These are phyloP conservation scores for Biscogniauxia marginata DNA, from an alignment of 2,329 filamentous ascomycete species.

Conservation along the genomic window DNA sequence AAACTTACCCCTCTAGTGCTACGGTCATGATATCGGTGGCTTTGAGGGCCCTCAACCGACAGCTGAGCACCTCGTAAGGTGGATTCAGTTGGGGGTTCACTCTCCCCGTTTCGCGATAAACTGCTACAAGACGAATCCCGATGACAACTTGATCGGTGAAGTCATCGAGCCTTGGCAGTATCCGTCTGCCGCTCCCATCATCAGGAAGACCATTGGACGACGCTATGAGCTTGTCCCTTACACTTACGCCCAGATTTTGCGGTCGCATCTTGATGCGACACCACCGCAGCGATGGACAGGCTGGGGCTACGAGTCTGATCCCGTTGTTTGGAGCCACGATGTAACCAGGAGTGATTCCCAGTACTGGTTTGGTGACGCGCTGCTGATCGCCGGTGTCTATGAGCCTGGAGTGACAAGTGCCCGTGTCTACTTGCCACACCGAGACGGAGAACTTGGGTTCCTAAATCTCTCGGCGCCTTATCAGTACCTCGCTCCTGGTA, in stretches of 20 bases:
- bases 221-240: constrained; percentile 72
- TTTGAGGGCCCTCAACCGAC: constrained; percentile 73
- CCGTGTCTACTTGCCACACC: constrained; percentile 60
- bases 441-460: constrained; percentile 52
- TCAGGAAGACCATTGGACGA: constrained; percentile 65
- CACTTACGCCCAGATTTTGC: constrained; percentile 63
- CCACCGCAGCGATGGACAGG: constrained; percentile 72
- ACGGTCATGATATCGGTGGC: constrained; percentile 73
- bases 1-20: constrained; percentile 43
- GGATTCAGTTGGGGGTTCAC: constrained; percentile 70
- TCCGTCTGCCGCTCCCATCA: constrained; percentile 59
- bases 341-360: constrained; percentile 66
- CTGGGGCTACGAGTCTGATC: constrained; percentile 68
- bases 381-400: constrained; percentile 68
- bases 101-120: constrained; percentile 74
- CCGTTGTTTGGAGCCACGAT: constrained; percentile 61
- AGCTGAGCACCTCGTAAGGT: constrained; percentile 68
- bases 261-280: constrained; percentile 58
- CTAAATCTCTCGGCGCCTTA: constrained; percentile 63
- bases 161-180: constrained; percentile 82
- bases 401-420: constrained; percentile 54
- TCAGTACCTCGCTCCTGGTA: constrained; percentile 48
- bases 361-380: constrained; percentile 68
- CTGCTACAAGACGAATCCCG: constrained; percentile 70
- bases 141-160: constrained; percentile 65